A percentile compares a stretch with the other conserved stretches of the same genome.
Evolutionary conservation across 1,284 basidiomycete species (phyloP).

Genomic region (Laetiporus sulphureus): DNA sequence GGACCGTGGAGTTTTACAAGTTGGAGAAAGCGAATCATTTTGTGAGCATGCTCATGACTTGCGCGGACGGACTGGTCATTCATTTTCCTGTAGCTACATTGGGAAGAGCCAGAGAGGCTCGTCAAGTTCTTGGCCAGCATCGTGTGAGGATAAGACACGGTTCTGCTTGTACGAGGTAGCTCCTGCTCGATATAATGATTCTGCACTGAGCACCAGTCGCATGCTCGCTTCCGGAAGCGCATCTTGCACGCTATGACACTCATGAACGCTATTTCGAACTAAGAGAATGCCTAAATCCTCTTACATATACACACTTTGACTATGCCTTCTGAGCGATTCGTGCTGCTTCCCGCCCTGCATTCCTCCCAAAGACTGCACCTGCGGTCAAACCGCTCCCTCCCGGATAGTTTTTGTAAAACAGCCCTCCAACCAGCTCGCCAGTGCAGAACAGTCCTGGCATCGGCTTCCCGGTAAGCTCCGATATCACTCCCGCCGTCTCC

Average conservation of each 20-base stretch:
- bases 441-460: slow-evolving; percentile 55
- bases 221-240: too few relatives aligned
- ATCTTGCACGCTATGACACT: too few relatives aligned
- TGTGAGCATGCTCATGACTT: slow-evolving; percentile 7
- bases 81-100: slow-evolving; percentile 11
- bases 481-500: slow-evolving; percentile 43
- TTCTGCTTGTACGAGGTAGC: too few relatives aligned
- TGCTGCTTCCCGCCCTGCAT: slow-evolving; percentile 46
- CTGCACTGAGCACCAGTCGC: too few relatives aligned
- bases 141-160: too few relatives aligned
- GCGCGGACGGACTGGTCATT: not conserved
- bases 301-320: too few relatives aligned
- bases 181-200: too few relatives aligned
- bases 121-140: not conserved
- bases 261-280: too few relatives aligned
- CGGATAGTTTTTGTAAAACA: slow-evolving; percentile 61
- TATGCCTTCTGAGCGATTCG: slow-evolving; percentile 12
- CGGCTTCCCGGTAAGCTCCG: slow-evolving; percentile 29
- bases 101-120: slow-evolving; percentile 7
- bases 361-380: slow-evolving; percentile 60
- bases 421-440: slow-evolving; percentile 59
- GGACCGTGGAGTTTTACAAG: slow-evolving; percentile 8
- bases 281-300: too few relatives aligned
- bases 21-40: slow-evolving; percentile 8
- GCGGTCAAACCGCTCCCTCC: slow-evolving; percentile 63